Evolutionary conservation across 1,284 basidiomycete genomes (phyloP).

Genomic region (Rhodofomes roseus): DNA sequence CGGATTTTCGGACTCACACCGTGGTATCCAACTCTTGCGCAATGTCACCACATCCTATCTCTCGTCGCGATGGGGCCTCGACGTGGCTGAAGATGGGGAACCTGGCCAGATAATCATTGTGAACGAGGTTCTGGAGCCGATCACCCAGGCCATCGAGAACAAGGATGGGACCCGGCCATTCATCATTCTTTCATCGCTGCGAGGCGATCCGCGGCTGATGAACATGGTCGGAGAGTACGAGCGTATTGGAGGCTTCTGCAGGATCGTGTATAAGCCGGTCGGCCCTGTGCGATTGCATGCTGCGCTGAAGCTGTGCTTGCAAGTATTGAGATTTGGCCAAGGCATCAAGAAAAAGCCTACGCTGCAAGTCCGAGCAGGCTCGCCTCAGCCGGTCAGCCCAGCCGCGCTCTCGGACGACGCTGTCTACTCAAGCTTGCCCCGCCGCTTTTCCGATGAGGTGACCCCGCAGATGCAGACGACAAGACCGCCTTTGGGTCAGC

Average conservation of each 20-base stretch:
- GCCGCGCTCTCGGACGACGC: conserved; percentile 14
- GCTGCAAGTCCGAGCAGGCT: neutral
- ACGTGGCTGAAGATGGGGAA: conserved; percentile 40
- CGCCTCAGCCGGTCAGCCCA: conserved; percentile 1
- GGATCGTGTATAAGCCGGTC: conserved; percentile 85
- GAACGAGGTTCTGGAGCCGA: conserved; percentile 72
- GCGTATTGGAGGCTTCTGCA: conserved; percentile 81
- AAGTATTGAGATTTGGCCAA: conserved; percentile 53
- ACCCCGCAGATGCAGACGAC: conserved; percentile 10
- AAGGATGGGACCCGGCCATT: conserved; percentile 64
- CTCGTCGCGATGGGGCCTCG: conserved; percentile 75
- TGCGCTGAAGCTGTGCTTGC: conserved; percentile 69
- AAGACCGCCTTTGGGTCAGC: conserved; percentile 42
- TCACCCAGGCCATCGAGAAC: conserved; percentile 54
- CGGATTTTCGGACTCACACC: conserved; percentile 67
- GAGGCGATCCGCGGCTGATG: conserved; percentile 65
- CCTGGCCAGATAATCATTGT: conserved; percentile 78
- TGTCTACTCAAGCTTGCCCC: conserved; percentile 22
- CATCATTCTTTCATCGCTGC: conserved; percentile 69
- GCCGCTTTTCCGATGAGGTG: conserved; percentile 52
- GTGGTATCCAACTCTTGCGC: conserved; percentile 67
- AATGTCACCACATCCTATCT: conserved; percentile 69
- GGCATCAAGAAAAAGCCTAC: conserved; percentile 8
- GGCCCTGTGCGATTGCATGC: conserved; percentile 76
- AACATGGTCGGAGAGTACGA: conserved; percentile 67